phyloP scores from a whole-genome alignment of 2,329 filamentous ascomycete species.

The Aspergillus bombycis region DNA sequence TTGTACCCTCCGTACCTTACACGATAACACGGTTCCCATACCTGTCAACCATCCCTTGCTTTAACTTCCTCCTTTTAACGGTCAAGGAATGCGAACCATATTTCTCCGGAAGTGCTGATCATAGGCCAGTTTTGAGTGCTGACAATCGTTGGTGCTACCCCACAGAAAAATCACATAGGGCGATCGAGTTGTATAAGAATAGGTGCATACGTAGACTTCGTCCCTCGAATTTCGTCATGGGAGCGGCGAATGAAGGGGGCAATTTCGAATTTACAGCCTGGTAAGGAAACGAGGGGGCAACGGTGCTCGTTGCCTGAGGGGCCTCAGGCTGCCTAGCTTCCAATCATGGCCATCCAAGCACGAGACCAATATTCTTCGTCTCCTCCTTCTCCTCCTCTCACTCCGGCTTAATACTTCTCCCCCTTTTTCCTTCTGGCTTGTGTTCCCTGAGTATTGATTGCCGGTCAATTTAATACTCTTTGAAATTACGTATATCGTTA shows the following conservation, averaged over 20 bases:
- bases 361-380: slow-evolving; percentile 15
- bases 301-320: background rate
- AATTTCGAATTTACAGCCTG: background rate
- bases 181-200: background rate
- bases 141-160: background rate
- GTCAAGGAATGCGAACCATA: background rate
- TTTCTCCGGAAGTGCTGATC: background rate
- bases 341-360: slow-evolving; percentile 13
- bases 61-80: background rate
- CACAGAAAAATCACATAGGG: background rate
- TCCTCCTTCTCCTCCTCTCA: slow-evolving; percentile 19
- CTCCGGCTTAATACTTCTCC: slow-evolving; percentile 16
- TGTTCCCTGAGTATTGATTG: slow-evolving; percentile 18
- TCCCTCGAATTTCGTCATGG: background rate
- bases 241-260: background rate
- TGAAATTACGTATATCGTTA: background rate
- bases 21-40: background rate
- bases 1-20: background rate
- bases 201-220: background rate
- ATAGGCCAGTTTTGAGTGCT: background rate
- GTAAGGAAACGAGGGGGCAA: background rate
- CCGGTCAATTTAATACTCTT: slow-evolving; percentile 21
- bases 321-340: background rate
- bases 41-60: background rate
- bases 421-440: slow-evolving; percentile 11